These are phyloP conservation scores for Alternaria sp. DNA, from an alignment of 2,329 filamentous ascomycete genomes.

Conservation along the genomic window DNA sequence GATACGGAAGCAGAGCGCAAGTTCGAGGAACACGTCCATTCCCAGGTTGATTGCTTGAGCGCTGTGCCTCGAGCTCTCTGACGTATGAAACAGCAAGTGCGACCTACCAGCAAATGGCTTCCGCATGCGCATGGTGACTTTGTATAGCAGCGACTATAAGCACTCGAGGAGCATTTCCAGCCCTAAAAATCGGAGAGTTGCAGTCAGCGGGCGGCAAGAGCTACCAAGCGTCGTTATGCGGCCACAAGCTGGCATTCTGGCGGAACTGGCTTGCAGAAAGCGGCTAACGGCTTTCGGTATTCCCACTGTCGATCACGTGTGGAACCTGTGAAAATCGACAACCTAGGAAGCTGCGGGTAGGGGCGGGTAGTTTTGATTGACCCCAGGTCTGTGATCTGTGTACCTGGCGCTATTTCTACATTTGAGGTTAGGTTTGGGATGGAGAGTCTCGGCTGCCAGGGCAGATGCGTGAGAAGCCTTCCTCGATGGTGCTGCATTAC, in stretches of 20 bases:
- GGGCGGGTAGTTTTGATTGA: constrained; percentile 3
- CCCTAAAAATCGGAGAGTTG: background rate
- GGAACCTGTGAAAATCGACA: constrained; percentile 18
- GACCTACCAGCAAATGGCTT: constrained; percentile 17
- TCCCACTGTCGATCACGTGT: constrained; percentile 13
- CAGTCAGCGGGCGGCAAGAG: constrained; percentile 5
- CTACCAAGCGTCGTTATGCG: constrained; percentile 9
- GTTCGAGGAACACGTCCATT: background rate
- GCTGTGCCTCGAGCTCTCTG: background rate
- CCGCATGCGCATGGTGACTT: constrained; percentile 12
- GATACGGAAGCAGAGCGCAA: background rate
- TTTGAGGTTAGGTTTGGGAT: background rate
- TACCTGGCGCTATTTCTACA: background rate
- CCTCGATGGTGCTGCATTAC: background rate
- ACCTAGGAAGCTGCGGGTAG: constrained; percentile 6
- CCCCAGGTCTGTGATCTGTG: constrained; percentile 2
- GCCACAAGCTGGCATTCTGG: constrained; percentile 13
- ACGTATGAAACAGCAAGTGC: background rate
- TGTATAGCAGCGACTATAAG: background rate
- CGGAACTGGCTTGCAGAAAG: constrained; percentile 4
- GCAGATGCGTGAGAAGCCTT: background rate
- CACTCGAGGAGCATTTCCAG: background rate
- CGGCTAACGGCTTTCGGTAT: background rate
- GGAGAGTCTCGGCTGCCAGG: background rate
- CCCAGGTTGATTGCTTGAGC: background rate